Evolutionary conservation across 768 basidiomycete genomes (phyloP), one percentile per base, ranked within the genome.

Genomic region (Pleurotus tuoliensis): DNA sequence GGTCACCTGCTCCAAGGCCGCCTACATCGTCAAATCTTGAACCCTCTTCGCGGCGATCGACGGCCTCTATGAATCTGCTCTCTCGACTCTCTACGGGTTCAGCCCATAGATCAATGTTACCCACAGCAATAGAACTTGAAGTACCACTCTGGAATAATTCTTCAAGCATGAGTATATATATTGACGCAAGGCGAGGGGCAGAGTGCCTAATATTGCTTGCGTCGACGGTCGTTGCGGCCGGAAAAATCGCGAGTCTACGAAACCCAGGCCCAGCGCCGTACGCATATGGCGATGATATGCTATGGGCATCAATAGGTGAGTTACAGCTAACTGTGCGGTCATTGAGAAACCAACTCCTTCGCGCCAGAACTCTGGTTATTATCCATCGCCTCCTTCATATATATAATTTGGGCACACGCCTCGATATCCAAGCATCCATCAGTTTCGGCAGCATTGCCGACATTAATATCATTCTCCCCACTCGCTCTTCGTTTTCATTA

Each of bases 121-220:
- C 82, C 16, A 76, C 73, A 16, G 71, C 72, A 24, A 56, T 84
- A 38, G 74, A 76, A 51, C 56, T 86, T 30, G 73, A 67, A 40
- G 55, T 84, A 38, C 73, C 71, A 4, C 39, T 85, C 20, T 79
- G 80, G 4, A 70, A 77, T 30, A 72, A 72, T 6, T 63, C 70
- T 15, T 66, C 66, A 44, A 59, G 64, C 25, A 82, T 75, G 70
- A 71, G 68, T 34, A 78, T 88, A 61, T 75, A 74, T n/a, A 77
- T 87, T 25, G 87, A 90, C 60, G 70, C 80, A 25, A 75, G 87
- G 59, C 79, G 81, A 59, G 75, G 83, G 18, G 81, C 79, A 9
- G 90, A 93, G 70, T 82, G 80, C 5, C n/a, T 77, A 25, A 64
- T 92, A 3, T 77, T 93, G 5, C 67, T 90, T n/a, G 75, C 73